Evolutionary conservation across 176 grass and related monocot genomes (phyloP).

Genomic region (Calamus simplicifolius): DNA sequence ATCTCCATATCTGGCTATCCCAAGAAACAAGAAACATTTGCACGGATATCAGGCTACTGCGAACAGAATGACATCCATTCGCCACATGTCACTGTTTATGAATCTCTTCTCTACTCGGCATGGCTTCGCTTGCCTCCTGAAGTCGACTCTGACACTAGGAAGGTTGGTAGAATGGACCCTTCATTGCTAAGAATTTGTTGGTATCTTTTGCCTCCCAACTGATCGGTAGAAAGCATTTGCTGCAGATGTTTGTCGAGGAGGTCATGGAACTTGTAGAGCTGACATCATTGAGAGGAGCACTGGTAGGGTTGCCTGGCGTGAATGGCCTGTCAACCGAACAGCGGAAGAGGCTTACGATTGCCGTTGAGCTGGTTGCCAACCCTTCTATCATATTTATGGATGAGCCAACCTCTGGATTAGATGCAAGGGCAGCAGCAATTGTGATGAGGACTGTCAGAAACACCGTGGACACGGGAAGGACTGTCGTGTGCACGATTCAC

Average conservation of each 20-base stretch:
- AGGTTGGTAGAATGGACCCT: no score
- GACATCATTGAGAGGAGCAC: conserved; percentile 4
- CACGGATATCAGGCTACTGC: no score
- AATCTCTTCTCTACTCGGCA: no score
- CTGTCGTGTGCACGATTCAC: conserved; percentile 42
- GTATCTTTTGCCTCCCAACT: no score
- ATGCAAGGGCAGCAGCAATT: conserved; percentile 39
- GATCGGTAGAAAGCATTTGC: no score
- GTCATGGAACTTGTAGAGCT: conserved; percentile 35
- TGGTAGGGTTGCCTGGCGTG: conserved; percentile 27
- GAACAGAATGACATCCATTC: no score
- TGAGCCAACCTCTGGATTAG: conserved; percentile 35
- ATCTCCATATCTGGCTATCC: no score
- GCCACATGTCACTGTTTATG: no score
- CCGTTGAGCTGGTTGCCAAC: conserved; percentile 31
- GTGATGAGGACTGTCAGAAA: conserved; percentile 32
- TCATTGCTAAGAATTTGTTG: no score
- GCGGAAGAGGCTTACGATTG: conserved; percentile 41
- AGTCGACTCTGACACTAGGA: no score
- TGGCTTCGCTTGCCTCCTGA: no score
- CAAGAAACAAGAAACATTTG: no score
- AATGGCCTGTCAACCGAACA: conserved; percentile 30
- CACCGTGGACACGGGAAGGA: conserved; percentile 17
- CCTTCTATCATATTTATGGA: conserved; percentile 49
- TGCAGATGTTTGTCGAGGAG: conserved; percentile 35